Evolutionary conservation across 306 rosid genomes (phyloP).

Genomic region (Luffa acutangula): DNA sequence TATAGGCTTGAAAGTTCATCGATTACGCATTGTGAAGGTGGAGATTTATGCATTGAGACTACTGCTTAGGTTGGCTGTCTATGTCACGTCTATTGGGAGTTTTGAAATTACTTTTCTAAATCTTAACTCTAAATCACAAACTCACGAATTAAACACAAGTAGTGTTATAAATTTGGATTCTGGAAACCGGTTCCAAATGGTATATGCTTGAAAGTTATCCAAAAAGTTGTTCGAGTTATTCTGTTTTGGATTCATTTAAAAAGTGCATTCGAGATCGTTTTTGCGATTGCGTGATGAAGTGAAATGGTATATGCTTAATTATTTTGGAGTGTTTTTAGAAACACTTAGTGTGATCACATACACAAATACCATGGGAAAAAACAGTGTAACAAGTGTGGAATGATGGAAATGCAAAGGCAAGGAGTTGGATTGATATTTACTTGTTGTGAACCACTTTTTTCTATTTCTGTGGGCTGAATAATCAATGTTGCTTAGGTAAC

Average conservation of each 20-base stretch:
- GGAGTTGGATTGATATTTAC: neutral
- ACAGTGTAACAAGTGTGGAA: neutral
- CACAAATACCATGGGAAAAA: neutral
- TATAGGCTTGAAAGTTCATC: too few species aligned
- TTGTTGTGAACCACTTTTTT: neutral
- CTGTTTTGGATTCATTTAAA: too few species aligned
- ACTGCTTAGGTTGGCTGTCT: neutral
- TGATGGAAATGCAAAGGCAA: neutral
- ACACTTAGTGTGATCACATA: neutral
- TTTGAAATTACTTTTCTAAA: too few species aligned
- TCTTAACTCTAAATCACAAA: too few species aligned
- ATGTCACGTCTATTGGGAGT: neutral
- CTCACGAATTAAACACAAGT: too few species aligned
- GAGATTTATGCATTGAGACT: too few species aligned
- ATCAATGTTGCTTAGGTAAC: neutral
- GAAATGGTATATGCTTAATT: neutral
- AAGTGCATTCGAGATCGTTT: neutral
- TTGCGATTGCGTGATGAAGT: neutral
- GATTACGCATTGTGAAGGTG: too few species aligned
- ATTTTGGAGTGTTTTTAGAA: neutral
- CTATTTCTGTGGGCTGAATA: neutral
- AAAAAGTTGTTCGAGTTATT: too few species aligned
- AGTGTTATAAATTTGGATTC: too few species aligned
- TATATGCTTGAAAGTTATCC: too few species aligned
- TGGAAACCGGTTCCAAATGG: too few species aligned